Evolutionary conservation across 495 filamentous ascomycete species (phyloP), one percentile per base, ranked within the genome.

Genomic region (Tuber calosporum): DNA sequence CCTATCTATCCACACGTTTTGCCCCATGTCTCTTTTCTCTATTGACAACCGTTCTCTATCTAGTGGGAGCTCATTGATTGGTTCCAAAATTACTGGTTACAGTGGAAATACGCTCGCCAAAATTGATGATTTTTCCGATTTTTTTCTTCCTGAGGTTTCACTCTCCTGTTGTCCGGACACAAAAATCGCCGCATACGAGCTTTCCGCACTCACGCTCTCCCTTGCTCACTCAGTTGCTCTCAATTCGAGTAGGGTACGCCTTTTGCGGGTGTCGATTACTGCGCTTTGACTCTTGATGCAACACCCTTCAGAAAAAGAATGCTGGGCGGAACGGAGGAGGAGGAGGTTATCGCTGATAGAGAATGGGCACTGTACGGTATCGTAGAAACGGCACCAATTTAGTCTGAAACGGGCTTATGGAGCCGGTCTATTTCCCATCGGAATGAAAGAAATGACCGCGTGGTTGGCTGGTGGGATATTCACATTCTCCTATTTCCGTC

Each of bases 381-480:
- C 53, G 9, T 62, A 62, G 53, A 30, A 62, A 62, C 53, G 70
- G 68, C 68, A 30, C 76, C 76, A 71, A 78, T 78, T 70, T 42
- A 58, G 69, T 77, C 76, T 78, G 70, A 78, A 77, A 69, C 72
- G 72, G 58, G 76, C 70, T 68, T 67, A 78, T 73, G 70, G 68
- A 77, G 71, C 76, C 76, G 70, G 67, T 39, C 74, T 77, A 53
- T 67, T 67, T 70, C 75, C 76, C n/a, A 71, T 68, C 73, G 77
- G 73, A 78, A 78, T 58, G 76, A 73, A 53, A 37, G 69, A 73
- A 70, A 70, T 73, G 69, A 58, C 53, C 48, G 48, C n/a, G 36
- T 41, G 4, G 41, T 67, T 77, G 76, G 76, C 73, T 78, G 74
- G 75, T 72, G 70, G 76, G 74, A 67, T 78, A 77, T 78, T 78